These are phyloP conservation scores for Arabis alpina DNA, from an alignment of 345 rosid species.

Conservation along the genomic window DNA sequence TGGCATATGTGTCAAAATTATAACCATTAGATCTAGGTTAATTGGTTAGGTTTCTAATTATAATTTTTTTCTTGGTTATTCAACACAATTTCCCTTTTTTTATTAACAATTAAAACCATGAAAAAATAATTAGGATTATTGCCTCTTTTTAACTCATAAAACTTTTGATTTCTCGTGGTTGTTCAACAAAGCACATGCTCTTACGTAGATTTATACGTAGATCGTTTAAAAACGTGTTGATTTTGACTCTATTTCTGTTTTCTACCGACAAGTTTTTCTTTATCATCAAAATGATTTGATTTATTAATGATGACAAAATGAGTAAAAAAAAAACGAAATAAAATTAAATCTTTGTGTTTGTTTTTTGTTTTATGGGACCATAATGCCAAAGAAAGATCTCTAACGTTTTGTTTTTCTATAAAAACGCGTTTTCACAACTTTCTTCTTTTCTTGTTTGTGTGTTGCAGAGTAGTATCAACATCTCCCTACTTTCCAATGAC, in stretches of 20 bases:
- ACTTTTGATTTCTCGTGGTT: slow-evolving; percentile 17
- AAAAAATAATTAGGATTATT: not conserved
- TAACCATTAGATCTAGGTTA: too few relatives aligned
- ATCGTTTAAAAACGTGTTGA: slow-evolving; percentile 26
- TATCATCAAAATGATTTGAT: not conserved
- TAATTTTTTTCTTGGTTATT: too few relatives aligned
- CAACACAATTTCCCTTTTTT: too few relatives aligned
- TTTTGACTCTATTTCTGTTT: slow-evolving; percentile 6
- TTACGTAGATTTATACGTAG: slow-evolving; percentile 25
- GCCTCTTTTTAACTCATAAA: not conserved
- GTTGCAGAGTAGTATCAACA: slow-evolving; percentile 41
- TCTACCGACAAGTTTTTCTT: slow-evolving; percentile 1
- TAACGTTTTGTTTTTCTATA: not conserved
- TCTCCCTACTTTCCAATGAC: slow-evolving; percentile 37
- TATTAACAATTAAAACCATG: not conserved
- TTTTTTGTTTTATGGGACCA: not conserved
- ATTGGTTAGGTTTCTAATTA: too few relatives aligned
- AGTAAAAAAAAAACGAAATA: not conserved
- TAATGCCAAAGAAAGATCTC: not conserved
- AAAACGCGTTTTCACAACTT: slow-evolving; percentile 30
- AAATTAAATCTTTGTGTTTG: not conserved
- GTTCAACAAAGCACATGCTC: slow-evolving; percentile 25
- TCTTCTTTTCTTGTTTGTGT: not conserved
- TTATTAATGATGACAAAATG: slow-evolving; percentile 13
- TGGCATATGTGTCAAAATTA: too few relatives aligned